Evolutionary conservation across 2,329 filamentous ascomycete species (phyloP).

Genomic region (Botrytis squamosa): DNA sequence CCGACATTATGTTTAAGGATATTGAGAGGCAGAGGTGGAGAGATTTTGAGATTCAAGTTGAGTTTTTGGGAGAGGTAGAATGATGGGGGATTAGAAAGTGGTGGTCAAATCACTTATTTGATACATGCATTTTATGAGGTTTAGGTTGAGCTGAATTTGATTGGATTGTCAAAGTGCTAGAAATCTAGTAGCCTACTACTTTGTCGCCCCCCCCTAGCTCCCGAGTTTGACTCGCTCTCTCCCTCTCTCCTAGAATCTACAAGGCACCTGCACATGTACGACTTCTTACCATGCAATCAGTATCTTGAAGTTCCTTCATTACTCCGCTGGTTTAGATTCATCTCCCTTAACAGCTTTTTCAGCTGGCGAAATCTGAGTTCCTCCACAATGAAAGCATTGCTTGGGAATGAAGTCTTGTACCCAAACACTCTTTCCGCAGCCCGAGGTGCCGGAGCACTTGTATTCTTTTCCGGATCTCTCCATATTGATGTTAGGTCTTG

Average conservation of each 20-base stretch:
- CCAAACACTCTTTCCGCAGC: background rate
- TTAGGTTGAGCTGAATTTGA: too few species aligned
- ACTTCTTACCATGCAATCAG: background rate
- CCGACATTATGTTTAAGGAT: background rate
- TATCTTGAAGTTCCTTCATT: too few species aligned
- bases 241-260: background rate
- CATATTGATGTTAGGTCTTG: background rate
- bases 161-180: too few species aligned
- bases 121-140: background rate
- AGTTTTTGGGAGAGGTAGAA: background rate
- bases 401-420: background rate
- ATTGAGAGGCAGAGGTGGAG: conserved; percentile 1
- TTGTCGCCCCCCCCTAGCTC: background rate
- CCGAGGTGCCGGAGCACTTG: background rate
- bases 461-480: background rate
- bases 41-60: background rate
- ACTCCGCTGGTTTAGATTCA: too few species aligned
- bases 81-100: background rate
- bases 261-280: background rate
- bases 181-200: background rate
- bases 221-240: background rate
- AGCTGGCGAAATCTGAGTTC: background rate
- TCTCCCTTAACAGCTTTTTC: background rate
- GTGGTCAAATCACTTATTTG: background rate
- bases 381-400: background rate